Conservation (phyloP, 805 yeast species). For the Saccharomycopsis fodiens region DNA sequence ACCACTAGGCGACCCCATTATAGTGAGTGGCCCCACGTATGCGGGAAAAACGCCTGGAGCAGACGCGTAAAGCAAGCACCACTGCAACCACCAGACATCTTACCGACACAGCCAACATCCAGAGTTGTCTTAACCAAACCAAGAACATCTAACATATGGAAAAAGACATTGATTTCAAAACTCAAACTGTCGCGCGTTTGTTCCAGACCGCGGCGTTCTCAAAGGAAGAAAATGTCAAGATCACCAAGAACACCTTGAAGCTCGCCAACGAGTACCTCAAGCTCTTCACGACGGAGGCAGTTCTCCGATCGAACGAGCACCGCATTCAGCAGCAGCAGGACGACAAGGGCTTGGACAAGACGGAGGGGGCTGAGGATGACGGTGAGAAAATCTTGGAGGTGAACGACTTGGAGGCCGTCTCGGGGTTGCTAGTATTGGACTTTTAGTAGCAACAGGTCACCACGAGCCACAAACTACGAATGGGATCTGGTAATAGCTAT, state of each 20-base stretch:
- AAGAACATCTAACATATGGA: too few relatives aligned
- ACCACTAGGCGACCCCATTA: too few relatives aligned
- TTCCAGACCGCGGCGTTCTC: constrained; percentile 12
- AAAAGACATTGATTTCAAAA: constrained; percentile 16
- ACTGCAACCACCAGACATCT: too few relatives aligned
- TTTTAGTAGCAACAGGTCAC: too few relatives aligned
- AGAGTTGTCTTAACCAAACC: too few relatives aligned
- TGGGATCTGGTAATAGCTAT: too few relatives aligned
- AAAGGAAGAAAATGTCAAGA: constrained; percentile 23
- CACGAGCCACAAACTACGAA: too few relatives aligned
- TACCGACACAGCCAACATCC: too few relatives aligned
- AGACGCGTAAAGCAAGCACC: too few relatives aligned
- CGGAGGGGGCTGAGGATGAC: constrained; percentile 17
- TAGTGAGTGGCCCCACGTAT: too few relatives aligned
- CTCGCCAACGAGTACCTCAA: constrained; percentile 47
- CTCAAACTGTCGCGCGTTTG: constrained; percentile 19
- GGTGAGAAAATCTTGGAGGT: constrained; percentile 37
- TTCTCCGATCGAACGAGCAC: constrained; percentile 49
- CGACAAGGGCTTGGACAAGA: constrained; percentile 1
- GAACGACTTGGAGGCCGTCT: constrained; percentile 45
- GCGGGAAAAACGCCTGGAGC: too few relatives aligned
- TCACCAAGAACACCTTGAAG: constrained; percentile 41
- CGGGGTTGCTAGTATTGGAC: constrained; percentile 51
- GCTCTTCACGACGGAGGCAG: constrained; percentile 52
- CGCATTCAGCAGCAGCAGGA: constrained; percentile 26